Evolutionary conservation across 2,329 filamentous ascomycete species (phyloP).

Genomic region (Chaetomiaceae sp.): DNA sequence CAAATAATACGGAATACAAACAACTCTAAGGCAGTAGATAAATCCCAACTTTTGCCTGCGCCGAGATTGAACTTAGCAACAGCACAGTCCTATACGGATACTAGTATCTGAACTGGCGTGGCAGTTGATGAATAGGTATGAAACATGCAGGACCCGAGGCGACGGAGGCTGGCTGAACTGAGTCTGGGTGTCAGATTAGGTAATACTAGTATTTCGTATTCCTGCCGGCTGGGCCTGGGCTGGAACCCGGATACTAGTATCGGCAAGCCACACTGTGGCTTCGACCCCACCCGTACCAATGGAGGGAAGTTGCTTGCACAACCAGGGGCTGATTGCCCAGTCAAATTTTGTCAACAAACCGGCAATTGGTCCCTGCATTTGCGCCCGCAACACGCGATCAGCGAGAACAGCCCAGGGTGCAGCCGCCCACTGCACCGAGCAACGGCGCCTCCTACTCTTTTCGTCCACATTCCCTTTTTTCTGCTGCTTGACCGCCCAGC

Average conservation of each 20-base stretch:
- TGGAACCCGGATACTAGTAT: neutral
- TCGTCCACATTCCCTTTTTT: constrained; percentile 1
- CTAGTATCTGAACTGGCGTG: no score
- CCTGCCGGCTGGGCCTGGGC: neutral
- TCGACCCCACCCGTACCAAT: neutral
- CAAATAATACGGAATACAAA: no score
- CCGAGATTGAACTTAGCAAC: no score
- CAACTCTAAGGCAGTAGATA: no score
- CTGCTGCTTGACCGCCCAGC: neutral
- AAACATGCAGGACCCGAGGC: no score
- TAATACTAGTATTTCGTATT: neutral
- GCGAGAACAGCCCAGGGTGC: constrained; percentile 1
- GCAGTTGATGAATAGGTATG: no score
- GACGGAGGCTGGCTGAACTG: neutral
- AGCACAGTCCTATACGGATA: no score
- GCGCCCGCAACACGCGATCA: neutral
- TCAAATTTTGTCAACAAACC: constrained; percentile 17
- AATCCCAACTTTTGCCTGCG: no score
- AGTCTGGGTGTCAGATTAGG: neutral
- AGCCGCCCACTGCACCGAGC: neutral
- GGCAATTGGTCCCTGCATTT: constrained; percentile 12
- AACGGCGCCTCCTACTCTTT: neutral
- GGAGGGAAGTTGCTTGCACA: neutral
- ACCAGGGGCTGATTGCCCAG: constrained; percentile 7
- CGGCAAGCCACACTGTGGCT: neutral